Percentiles rank a stretch among this genome's conserved stretches.
Conservation (phyloP, 352 stramenopile genomes). For the Globisporangium carolinianum region DNA sequence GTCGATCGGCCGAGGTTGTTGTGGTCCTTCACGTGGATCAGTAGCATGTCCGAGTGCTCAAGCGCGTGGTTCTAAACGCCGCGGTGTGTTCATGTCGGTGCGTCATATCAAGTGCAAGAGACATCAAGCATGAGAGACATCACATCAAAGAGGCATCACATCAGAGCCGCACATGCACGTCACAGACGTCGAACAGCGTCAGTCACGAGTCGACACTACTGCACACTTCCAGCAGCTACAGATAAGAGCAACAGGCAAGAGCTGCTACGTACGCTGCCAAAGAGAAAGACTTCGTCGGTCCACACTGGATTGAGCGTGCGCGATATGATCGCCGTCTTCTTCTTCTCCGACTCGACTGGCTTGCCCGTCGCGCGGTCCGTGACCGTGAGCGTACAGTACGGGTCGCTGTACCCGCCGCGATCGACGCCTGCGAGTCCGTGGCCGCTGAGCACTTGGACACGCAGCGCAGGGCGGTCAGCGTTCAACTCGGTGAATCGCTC, state of each 20-base stretch:
- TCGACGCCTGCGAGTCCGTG: conserved; percentile 53
- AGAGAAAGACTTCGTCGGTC: conserved; percentile 51
- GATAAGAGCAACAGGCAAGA: neutral
- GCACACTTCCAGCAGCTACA: neutral
- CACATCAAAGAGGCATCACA: neutral
- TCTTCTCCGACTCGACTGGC: conserved; percentile 52
- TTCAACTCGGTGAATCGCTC: conserved; percentile 29
- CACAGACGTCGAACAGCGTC: no score
- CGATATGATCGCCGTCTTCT: conserved; percentile 53
- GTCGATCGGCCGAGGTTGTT: conserved; percentile 62
- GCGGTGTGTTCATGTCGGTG: neutral
- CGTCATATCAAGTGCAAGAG: neutral
- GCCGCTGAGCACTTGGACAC: conserved; percentile 51
- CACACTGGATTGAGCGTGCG: conserved; percentile 72
- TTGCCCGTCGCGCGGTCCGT: conserved; percentile 44
- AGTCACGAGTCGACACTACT: neutral
- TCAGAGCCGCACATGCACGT: neutral
- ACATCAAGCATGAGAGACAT: neutral
- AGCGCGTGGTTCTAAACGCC: conserved; percentile 34
- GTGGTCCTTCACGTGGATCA: conserved; percentile 73
- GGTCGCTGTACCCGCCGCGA: conserved; percentile 62
- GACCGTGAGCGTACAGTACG: conserved; percentile 61
- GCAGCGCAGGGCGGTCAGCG: conserved; percentile 27
- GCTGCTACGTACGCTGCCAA: conserved; percentile 44
- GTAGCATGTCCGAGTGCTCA: conserved; percentile 28